Evolutionary conservation across 306 rosid species (phyloP).

Genomic region (Begonia masoniana): DNA sequence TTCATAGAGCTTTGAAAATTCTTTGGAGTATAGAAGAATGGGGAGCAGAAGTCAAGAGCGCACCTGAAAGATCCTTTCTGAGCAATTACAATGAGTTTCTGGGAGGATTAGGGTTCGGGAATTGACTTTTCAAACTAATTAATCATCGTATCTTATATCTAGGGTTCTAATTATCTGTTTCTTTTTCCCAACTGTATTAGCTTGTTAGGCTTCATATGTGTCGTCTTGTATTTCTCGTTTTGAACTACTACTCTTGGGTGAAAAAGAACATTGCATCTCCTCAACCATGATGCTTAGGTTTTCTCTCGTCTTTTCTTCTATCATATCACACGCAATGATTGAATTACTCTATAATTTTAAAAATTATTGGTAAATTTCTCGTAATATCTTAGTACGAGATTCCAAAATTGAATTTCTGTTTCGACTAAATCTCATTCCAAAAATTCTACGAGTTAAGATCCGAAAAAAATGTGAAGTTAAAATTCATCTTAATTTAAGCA

Average conservation of each 20-base stretch:
- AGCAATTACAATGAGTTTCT: slow-evolving; percentile 1
- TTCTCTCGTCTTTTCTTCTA: too few species aligned
- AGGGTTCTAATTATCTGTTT: too few species aligned
- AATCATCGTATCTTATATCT: slow-evolving; percentile 5
- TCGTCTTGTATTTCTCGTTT: slow-evolving; percentile 12
- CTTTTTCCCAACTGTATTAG: slow-evolving; percentile 10
- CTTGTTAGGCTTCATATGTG: slow-evolving; percentile 6
- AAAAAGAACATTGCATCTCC: background rate
- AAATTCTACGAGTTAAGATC: too few species aligned
- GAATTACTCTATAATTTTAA: too few species aligned
- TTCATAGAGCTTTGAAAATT: slow-evolving; percentile 5
- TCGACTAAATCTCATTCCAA: too few species aligned
- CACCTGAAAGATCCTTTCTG: slow-evolving; percentile 53
- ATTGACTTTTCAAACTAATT: slow-evolving; percentile 52
- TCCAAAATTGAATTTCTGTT: too few species aligned
- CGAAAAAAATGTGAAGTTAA: too few species aligned
- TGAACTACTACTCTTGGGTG: slow-evolving; percentile 10
- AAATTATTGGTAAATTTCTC: too few species aligned
- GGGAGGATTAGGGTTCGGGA: slow-evolving; percentile 85
- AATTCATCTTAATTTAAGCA: too few species aligned
- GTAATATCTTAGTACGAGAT: too few species aligned
- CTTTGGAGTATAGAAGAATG: slow-evolving; percentile 18
- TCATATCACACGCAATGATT: too few species aligned
- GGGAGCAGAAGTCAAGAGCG: slow-evolving; percentile 72
- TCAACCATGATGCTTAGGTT: too few species aligned